Percentiles rank a stretch among this genome's conserved stretches.
Conservation (phyloP, 2,329 filamentous ascomycete species). For the Fusarium nanum region DNA sequence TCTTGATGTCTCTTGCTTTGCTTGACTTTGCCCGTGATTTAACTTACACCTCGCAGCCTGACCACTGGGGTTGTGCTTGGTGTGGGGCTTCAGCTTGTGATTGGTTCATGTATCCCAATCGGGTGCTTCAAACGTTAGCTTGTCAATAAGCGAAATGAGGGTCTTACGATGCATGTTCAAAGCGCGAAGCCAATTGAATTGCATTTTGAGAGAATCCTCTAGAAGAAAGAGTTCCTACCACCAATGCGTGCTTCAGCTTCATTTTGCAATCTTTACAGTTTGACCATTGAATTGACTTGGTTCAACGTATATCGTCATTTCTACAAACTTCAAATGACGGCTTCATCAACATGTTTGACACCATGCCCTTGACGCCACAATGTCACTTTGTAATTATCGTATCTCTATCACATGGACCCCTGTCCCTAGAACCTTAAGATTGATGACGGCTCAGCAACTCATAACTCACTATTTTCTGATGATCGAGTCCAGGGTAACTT, state of each 20-base stretch:
- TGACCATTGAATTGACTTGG: not conserved
- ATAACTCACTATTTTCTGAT: not conserved
- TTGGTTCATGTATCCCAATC: conserved; percentile 31
- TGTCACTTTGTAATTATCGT: not conserved
- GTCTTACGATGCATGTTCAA: not conserved
- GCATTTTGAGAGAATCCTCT: not conserved
- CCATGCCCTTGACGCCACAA: conserved; percentile 25
- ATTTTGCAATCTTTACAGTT: not conserved
- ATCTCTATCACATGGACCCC: not conserved
- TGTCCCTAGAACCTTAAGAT: not conserved
- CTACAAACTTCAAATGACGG: not conserved
- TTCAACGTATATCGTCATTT: no score
- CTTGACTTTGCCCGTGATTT: not conserved
- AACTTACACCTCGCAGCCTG: not conserved
- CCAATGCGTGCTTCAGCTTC: not conserved
- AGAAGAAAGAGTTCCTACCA: not conserved
- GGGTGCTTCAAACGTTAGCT: conserved; percentile 7
- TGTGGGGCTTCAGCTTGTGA: conserved; percentile 3
- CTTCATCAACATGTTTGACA: conserved; percentile 1
- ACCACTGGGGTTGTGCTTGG: conserved; percentile 10
- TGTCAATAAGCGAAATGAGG: conserved; percentile 32
- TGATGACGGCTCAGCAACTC: not conserved
- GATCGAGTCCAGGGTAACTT: conserved; percentile 1
- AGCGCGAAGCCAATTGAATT: not conserved
- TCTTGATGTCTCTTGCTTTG: not conserved